Evolutionary conservation across 108 stramenopile genomes (phyloP).

Genomic region (Discostella stelligeroides): DNA sequence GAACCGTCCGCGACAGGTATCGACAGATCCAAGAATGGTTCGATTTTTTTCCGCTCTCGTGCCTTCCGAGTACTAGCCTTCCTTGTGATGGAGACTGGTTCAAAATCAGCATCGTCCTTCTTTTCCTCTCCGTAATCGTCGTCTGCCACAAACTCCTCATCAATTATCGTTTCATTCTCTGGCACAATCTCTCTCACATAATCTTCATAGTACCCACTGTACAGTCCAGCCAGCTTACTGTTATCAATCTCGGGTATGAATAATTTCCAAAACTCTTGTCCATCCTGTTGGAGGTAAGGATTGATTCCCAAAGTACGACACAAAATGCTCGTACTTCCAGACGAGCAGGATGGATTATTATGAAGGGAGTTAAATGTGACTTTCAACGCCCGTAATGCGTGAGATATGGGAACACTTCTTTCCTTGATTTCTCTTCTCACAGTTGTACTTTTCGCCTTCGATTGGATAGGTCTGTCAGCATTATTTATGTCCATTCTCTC

Average conservation of each 20-base stretch:
- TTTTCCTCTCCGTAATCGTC: slow-evolving; percentile 62
- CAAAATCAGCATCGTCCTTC: slow-evolving; percentile 25
- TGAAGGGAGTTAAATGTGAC: slow-evolving; percentile 36
- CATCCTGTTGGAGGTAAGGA: slow-evolving; percentile 79
- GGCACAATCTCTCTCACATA: slow-evolving; percentile 60
- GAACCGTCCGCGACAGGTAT: slow-evolving; percentile 62
- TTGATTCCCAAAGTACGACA: slow-evolving; percentile 72
- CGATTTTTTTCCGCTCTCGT: slow-evolving; percentile 65
- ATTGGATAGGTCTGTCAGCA: neutral
- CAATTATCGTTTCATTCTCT: slow-evolving; percentile 46
- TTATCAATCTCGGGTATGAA: slow-evolving; percentile 69
- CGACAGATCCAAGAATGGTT: slow-evolving; percentile 83
- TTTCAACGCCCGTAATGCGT: slow-evolving; percentile 42
- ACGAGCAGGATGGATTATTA: slow-evolving; percentile 4
- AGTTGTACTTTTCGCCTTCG: slow-evolving; percentile 18
- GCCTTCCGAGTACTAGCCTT: neutral
- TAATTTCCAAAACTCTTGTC: slow-evolving; percentile 92
- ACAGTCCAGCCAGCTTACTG: slow-evolving; percentile 59
- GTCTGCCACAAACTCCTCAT: slow-evolving; percentile 18
- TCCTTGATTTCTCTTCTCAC: slow-evolving; percentile 19
- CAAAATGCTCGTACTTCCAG: slow-evolving; percentile 49
- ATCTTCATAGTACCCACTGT: slow-evolving; percentile 76
- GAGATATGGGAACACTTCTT: slow-evolving; percentile 35
- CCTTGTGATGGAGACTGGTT: neutral
- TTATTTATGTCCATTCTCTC: neutral